Evolutionary conservation across 352 stramenopile species (phyloP), one percentile per base, ranked within the genome.

Genomic region (Pythium sukuiense): DNA sequence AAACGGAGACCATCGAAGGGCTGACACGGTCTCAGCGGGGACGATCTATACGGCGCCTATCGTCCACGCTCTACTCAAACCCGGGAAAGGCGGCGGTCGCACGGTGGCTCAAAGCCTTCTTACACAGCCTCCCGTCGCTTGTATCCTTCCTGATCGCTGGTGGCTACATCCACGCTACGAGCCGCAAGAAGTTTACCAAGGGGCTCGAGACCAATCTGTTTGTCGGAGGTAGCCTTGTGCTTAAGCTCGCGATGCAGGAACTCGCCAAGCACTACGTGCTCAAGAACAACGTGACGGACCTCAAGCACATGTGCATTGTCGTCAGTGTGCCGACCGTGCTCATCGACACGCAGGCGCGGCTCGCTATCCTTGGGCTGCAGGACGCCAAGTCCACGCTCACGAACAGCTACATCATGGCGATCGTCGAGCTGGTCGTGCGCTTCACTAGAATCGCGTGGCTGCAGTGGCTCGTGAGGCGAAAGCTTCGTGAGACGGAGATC

Each of bases 181-280:
- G 27, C 49, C 49, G 18, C 11, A 41, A 9, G 9, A 52, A 16
- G 26, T 45, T 59, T 3, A 33, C 33, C 2, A 27, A 26, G 6
- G 48, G 14, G 6, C 14, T 46, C 20, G 45, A 49, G 48, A 59
- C 39, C 48, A 59, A 39, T 14, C 9, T 18, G 33, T 81, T 81
- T 24, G 59, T 75, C 32, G 67, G 32, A 20, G 53, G 66, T 29
- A 86, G 77, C 20, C 67, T 71, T 16, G 32, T 60, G n/a, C 43
- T 72, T 16, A 86, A 86, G 39, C 33, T 86, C 4, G 12, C 60
- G 1, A 48, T 74, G 2, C 74, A 86, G 29, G 77, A 86, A 52
- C 13, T 49, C 12, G 69, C 65, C 24, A 80, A 76, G 27, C 26
- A 67, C 24, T 67, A 66, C 5, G 33, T 83, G 4, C n/a, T 78